Percentiles rank a stretch among this genome's conserved stretches.
Evolutionary conservation across 306 rosid genomes (phyloP).

Genomic region (Amphicarpaea edgeworthii): DNA sequence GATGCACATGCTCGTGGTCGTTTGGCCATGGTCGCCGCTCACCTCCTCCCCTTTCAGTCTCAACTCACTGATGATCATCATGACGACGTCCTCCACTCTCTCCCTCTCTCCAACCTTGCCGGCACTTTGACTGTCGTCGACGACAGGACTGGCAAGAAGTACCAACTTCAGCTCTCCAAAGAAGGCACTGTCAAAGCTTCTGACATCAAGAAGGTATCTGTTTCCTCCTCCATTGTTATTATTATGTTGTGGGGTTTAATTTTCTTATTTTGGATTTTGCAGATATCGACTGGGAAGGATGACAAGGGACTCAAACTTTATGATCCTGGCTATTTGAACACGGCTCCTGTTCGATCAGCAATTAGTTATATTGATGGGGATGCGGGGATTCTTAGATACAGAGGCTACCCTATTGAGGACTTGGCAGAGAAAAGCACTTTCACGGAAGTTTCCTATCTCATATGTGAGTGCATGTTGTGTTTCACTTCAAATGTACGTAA

Average conservation of each 20-base stretch:
- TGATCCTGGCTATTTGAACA: slow-evolving; percentile 93
- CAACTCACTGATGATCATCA: slow-evolving; percentile 48
- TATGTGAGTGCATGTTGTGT: slow-evolving; percentile 62
- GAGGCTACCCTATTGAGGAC: slow-evolving; percentile 96
- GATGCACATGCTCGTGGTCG: slow-evolving; percentile 66
- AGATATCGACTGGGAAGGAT: slow-evolving; percentile 74
- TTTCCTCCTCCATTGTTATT: slow-evolving; percentile 9
- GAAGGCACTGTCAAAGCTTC: slow-evolving; percentile 82
- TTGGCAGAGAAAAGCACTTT: slow-evolving; percentile 88
- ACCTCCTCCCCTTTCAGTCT: slow-evolving; percentile 63
- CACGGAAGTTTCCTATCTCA: slow-evolving; percentile 83
- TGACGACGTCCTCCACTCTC: slow-evolving; percentile 51
- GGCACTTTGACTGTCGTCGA: slow-evolving; percentile 76
- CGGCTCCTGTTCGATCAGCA: slow-evolving; percentile 92
- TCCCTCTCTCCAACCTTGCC: slow-evolving; percentile 59
- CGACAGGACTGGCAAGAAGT: slow-evolving; percentile 81
- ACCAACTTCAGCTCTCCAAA: slow-evolving; percentile 68
- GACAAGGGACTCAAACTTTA: slow-evolving; percentile 89
- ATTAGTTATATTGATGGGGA: slow-evolving; percentile 94
- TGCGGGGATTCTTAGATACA: slow-evolving; percentile 90
- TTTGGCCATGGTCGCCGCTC: slow-evolving; percentile 75
- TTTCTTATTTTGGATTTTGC: slow-evolving; percentile 34
- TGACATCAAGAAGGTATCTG: slow-evolving; percentile 77
- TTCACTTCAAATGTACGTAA: neutral
- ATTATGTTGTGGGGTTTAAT: slow-evolving; percentile 32